Conservation (phyloP, 2,329 filamentous ascomycete genomes). For the Pyrenophora graminea region DNA sequence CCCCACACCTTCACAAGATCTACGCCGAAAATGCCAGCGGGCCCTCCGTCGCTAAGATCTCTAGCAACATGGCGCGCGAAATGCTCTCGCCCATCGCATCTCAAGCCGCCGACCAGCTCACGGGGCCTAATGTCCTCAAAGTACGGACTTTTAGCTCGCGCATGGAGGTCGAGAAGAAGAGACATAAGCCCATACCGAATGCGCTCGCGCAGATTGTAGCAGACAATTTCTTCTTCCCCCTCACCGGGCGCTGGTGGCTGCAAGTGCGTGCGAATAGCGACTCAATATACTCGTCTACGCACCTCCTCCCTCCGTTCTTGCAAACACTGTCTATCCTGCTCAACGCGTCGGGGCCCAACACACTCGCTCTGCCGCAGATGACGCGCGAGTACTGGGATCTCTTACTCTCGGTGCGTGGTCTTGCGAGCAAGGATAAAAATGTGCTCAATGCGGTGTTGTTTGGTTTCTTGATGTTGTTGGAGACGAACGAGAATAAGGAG, state of each 20-base stretch:
- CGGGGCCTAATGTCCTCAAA: conserved; percentile 83
- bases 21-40: conserved; percentile 58
- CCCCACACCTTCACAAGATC: conserved; percentile 71
- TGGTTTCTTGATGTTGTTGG: conserved; percentile 76
- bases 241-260: conserved; percentile 79
- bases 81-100: conserved; percentile 84
- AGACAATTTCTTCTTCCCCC: conserved; percentile 80
- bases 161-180: conserved; percentile 66
- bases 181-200: conserved; percentile 69
- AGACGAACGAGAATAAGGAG: conserved; percentile 76
- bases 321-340: conserved; percentile 85
- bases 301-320: conserved; percentile 77
- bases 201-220: conserved; percentile 76
- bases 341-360: conserved; percentile 80
- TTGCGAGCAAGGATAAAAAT: conserved; percentile 58
- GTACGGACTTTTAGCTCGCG: conserved; percentile 85
- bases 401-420: conserved; percentile 70
- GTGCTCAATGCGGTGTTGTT: conserved; percentile 78
- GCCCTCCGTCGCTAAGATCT: conserved; percentile 69
- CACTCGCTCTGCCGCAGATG: conserved; percentile 74
- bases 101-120: conserved; percentile 75
- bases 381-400: conserved; percentile 84
- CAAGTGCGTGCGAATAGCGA: conserved; percentile 56
- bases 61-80: conserved; percentile 67
- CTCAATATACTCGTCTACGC: conserved; percentile 72